These are phyloP conservation scores for Pseudocercospora pini-densiflorae DNA, from an alignment of 2,329 filamentous ascomycete species.

Conservation along the genomic window DNA sequence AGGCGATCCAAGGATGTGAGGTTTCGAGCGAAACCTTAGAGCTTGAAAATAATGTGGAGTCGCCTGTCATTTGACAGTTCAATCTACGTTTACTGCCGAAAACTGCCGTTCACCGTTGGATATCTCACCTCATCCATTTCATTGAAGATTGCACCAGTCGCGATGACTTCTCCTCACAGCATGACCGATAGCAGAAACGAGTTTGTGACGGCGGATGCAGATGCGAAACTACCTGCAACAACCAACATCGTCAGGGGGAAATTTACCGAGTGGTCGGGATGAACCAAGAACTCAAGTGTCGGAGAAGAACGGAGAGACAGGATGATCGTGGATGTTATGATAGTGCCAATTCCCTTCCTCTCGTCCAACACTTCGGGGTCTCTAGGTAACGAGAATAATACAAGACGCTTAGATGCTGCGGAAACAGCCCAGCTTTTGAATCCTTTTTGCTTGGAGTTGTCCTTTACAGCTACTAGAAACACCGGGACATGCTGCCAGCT, in stretches of 20 bases:
- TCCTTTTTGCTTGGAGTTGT: constrained; percentile 23
- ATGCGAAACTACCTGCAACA: neutral
- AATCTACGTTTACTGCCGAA: neutral
- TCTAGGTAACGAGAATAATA: constrained; percentile 18
- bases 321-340: constrained; percentile 5
- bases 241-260: neutral
- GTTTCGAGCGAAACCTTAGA: neutral
- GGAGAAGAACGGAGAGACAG: neutral
- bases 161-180: neutral
- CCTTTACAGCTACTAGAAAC: constrained; percentile 28
- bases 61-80: neutral
- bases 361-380: constrained; percentile 11
- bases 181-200: neutral
- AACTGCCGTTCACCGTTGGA: neutral
- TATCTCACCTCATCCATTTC: neutral
- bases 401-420: constrained; percentile 24
- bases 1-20: constrained; percentile 7
- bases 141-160: neutral
- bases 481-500: constrained; percentile 25
- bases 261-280: constrained; percentile 1
- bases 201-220: neutral
- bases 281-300: neutral
- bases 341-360: constrained; percentile 12
- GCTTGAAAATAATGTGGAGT: neutral
- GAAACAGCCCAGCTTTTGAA: constrained; percentile 27